A percentile compares a stretch with the other conserved stretches of the same genome.
These are phyloP conservation scores for Bipolaris victoriae DNA, from an alignment of 2,329 filamentous ascomycete genomes.

Conservation along the genomic window DNA sequence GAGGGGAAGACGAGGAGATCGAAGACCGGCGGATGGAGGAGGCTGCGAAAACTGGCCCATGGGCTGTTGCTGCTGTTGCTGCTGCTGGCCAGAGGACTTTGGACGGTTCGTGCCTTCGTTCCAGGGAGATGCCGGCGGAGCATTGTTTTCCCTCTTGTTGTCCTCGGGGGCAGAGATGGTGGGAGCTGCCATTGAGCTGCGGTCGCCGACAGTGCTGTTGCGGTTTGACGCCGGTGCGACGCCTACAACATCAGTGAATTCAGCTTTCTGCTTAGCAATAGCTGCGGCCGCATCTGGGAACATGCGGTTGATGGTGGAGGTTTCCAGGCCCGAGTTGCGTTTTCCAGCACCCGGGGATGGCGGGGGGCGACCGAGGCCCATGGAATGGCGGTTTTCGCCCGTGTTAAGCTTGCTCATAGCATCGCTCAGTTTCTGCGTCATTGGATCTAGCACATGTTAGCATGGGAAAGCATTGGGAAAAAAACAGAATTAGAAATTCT, in stretches of 20 bases:
- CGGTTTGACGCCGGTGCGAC: conserved; percentile 89
- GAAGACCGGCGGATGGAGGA: conserved; percentile 74
- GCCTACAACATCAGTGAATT: conserved; percentile 94
- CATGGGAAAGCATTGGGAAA: neutral
- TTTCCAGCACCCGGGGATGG: conserved; percentile 73
- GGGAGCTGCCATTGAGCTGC: conserved; percentile 75
- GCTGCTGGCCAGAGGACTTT: conserved; percentile 77
- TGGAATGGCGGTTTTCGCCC: conserved; percentile 83
- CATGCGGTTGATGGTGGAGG: conserved; percentile 96
- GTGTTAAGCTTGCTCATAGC: conserved; percentile 95
- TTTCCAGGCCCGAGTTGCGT: conserved; percentile 91
- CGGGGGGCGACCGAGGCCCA: conserved; percentile 73
- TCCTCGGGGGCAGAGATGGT: conserved; percentile 75
- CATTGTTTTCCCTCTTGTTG: conserved; percentile 63
- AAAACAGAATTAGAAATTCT: conserved; percentile 24
- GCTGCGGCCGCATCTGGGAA: conserved; percentile 97
- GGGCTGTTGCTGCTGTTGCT: conserved; percentile 54
- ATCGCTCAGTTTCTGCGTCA: conserved; percentile 94
- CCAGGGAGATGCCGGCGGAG: conserved; percentile 82
- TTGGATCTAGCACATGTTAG: conserved; percentile 71
- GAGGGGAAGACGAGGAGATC: conserved; percentile 77
- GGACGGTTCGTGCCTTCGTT: conserved; percentile 66
- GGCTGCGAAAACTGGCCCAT: conserved; percentile 95
- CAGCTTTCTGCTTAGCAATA: conserved; percentile 98
- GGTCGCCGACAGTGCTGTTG: conserved; percentile 82